Base-by-base conservation (phyloP, 495 filamentous ascomycete species). In the Aspergillus cavernicola region DNA sequence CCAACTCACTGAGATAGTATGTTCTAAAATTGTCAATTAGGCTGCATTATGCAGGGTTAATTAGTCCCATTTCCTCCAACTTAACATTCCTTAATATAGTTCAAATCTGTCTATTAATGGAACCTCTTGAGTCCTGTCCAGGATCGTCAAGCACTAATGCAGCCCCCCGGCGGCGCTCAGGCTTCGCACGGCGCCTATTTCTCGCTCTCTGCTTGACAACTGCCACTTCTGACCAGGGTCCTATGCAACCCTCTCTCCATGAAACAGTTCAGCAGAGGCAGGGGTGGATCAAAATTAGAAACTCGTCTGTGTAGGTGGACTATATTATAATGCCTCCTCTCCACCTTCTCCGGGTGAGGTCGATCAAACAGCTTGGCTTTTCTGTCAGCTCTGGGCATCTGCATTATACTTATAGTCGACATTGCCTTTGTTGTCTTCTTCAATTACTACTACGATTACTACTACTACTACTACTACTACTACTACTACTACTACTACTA, bases 291-390 rank as follows among this genome's bases (percentile, higher is more conserved):
- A 45, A 45, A 45, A 18, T 45, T 45, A 45, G 42, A 31, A 45
- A 29, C 26, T 29, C n/a, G n/a, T n/a, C n/a, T n/a, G n/a, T n/a
- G n/a, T n/a, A n/a, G n/a, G n/a, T n/a, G n/a, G n/a, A 18, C 31
- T 52, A 52, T 43, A 52, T 43, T 18, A 35, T n/a, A n/a, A n/a
- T 35, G 13, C 38, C 39, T 6, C 29, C 39, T 36, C 29, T 22
- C 33, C 11, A 15, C 46, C 22, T 1, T 22, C 33, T 22, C 33
- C 28, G 20, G 33, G 3, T 19, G 9, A 24, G 16, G 50, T 19
- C 50, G 50, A 53, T 53, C 50, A 53, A 53, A 53, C 50, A 53
- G 18, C 39, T 35, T 42, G 37, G 44, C 31, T 45, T 16, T 31
- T 45, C 24, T 18, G n/a, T n/a, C 28, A 28, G 12, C n/a, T 46